phyloP scores from a whole-genome alignment of 805 yeast genomes.

The Schizosaccharomyces lindneri region DNA sequence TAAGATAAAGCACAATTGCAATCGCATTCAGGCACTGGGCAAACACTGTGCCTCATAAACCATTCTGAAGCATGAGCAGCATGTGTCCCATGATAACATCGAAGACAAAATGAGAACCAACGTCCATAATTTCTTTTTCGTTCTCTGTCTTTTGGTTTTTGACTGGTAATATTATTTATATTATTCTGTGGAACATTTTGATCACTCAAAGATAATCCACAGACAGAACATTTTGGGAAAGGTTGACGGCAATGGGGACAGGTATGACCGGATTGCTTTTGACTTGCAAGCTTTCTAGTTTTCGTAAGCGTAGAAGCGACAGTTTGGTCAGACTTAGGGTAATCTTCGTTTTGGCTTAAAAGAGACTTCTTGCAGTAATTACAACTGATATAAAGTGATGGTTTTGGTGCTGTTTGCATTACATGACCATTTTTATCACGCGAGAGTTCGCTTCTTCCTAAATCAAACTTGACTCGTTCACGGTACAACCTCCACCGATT shows the following conservation, averaged over 20 bases:
- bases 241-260: not conserved
- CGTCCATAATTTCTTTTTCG: slow-evolving; percentile 24
- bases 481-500: slow-evolving; percentile 63
- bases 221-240: not conserved
- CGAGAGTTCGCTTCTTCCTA: slow-evolving; percentile 42
- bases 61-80: slow-evolving; percentile 90
- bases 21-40: slow-evolving; percentile 85
- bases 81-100: slow-evolving; percentile 85
- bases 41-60: slow-evolving; percentile 65
- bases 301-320: not conserved
- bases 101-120: slow-evolving; percentile 80
- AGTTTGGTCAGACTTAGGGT: not conserved
- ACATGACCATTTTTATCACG: slow-evolving; percentile 23
- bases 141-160: slow-evolving; percentile 8
- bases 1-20: slow-evolving; percentile 31
- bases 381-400: slow-evolving; percentile 66
- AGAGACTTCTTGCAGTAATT: slow-evolving; percentile 40
- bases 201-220: slow-evolving; percentile 1
- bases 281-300: too few species aligned
- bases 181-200: slow-evolving; percentile 24
- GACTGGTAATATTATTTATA: slow-evolving; percentile 46
- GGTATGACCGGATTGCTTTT: slow-evolving; percentile 4
- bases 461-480: slow-evolving; percentile 67
- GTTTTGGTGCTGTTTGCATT: slow-evolving; percentile 28
- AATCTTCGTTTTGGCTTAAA: not conserved